Base-by-base conservation (phyloP, 352 stramenopile species). In the Globisporangium okanoganense region DNA sequence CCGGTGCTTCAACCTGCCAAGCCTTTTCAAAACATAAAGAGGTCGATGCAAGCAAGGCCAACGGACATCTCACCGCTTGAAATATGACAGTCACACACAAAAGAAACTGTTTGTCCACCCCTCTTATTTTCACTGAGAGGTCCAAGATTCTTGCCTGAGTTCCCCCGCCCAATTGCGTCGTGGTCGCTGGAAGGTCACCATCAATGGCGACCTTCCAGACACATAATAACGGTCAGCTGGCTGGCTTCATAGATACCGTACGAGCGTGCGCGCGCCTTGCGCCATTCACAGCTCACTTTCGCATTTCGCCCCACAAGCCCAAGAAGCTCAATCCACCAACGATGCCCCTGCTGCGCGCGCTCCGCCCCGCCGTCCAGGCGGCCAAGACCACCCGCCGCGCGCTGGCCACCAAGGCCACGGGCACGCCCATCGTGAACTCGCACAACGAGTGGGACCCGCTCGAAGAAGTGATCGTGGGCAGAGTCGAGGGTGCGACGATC, bases 401-500 rank as follows among this genome's bases (percentile, higher is more conserved):
- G 47, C 41, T 67, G 24, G 66, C 70, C 18, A 67, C 67, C 6
- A 70, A 62, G n/a, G 45, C 61, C 13, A 47, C 53, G 16, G 13
- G 40, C 41, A 87, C 75, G 44, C 81, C 78, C 20, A 81, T 88
- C 36, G 84, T 97, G 56, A 97, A 97, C 76, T 96, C 86, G 36
- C 85, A 96, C 77, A 97, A 93, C 56, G 88, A 97, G 64, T 96
- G 87, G 84, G 88, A 97, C 52, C 86, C 88, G 40, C 73, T 97
- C 24, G 88, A 97, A 67, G 88, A 97, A 61, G 85, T 97, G 47
- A 96, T 97, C 48, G 87, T 97, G n/a, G 88, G 87, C 3, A 73
- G 84, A 16, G 79, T 97, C 25, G 86, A 96, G 18, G 87, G 87
- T 58, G 83, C 88, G 22, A 97, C 88, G 36, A 95, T 97, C 66